Evolutionary conservation across 2,329 filamentous ascomycete species (phyloP).

Genomic region (Alternaria sp.): DNA sequence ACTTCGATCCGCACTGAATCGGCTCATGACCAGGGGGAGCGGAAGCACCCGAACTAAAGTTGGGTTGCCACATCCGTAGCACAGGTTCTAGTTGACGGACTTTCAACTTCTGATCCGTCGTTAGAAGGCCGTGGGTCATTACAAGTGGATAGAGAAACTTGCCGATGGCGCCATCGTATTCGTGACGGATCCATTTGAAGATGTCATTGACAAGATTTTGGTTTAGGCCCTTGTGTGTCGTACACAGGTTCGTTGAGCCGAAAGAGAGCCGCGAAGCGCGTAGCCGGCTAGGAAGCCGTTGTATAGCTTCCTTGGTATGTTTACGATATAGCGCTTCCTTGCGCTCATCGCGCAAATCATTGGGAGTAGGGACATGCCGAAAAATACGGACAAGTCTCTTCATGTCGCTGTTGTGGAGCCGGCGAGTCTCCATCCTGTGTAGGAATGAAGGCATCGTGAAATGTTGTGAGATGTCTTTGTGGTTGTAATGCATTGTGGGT

Average conservation of each 20-base stretch:
- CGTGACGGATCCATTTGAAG: conserved; percentile 30
- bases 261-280: conserved; percentile 23
- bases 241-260: conserved; percentile 25
- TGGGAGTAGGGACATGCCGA: conserved; percentile 9
- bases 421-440: conserved; percentile 19
- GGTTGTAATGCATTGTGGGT: not conserved
- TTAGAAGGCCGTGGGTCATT: conserved; percentile 22
- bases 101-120: conserved; percentile 16
- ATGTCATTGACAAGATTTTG: conserved; percentile 26
- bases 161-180: conserved; percentile 32
- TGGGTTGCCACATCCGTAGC: conserved; percentile 30
- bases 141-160: conserved; percentile 36
- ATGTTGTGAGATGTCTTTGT: not conserved
- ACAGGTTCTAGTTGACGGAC: conserved; percentile 40
- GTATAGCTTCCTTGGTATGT: conserved; percentile 21
- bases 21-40: conserved; percentile 25
- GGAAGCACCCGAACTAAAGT: conserved; percentile 21
- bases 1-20: conserved; percentile 21
- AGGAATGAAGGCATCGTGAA: conserved; percentile 15
- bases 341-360: not conserved
- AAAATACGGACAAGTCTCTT: conserved; percentile 32
- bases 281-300: conserved; percentile 30
- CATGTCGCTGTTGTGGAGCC: conserved; percentile 32
- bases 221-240: conserved; percentile 32
- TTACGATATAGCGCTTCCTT: conserved; percentile 10